A percentile compares a stretch with the other conserved stretches of the same genome.
phyloP scores from a whole-genome alignment of 768 basidiomycete species.

The Suillus weaverae region DNA sequence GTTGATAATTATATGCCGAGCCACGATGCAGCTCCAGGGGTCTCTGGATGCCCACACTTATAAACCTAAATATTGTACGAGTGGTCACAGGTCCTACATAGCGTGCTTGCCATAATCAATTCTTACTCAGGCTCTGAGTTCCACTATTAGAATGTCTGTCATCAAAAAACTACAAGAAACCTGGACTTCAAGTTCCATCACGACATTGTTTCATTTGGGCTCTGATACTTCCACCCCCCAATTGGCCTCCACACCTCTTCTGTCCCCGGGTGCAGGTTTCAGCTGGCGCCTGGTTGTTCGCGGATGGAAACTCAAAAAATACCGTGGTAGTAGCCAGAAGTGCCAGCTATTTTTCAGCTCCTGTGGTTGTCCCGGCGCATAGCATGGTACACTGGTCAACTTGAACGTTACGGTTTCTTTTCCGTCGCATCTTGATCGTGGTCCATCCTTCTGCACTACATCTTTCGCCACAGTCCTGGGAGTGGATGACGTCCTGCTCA shows the following conservation, averaged over 20 bases:
- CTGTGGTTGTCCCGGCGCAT: not conserved
- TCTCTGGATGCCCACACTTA: not conserved
- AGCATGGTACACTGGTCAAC: not conserved
- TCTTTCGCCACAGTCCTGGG: not conserved
- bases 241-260: too few species aligned
- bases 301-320: too few species aligned
- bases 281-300: not conserved
- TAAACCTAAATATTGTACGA: not conserved
- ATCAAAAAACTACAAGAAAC: not conserved
- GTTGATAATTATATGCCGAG: not conserved
- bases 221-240: too few species aligned
- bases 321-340: too few species aligned
- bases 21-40: not conserved
- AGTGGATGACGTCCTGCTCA: too few species aligned
- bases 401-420: not conserved
- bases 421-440: not conserved
- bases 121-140: too few species aligned
- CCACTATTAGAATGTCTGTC: too few species aligned
- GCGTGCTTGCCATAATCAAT: too few species aligned
- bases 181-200: constrained; percentile 1
- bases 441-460: not conserved
- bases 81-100: not conserved
- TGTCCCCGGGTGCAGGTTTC: not conserved
- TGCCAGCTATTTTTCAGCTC: not conserved
- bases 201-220: not conserved